Percentiles rank a stretch among this genome's conserved stretches.
phyloP scores from a whole-genome alignment of 257 asterid species.

The Fraxinus cuspidata region DNA sequence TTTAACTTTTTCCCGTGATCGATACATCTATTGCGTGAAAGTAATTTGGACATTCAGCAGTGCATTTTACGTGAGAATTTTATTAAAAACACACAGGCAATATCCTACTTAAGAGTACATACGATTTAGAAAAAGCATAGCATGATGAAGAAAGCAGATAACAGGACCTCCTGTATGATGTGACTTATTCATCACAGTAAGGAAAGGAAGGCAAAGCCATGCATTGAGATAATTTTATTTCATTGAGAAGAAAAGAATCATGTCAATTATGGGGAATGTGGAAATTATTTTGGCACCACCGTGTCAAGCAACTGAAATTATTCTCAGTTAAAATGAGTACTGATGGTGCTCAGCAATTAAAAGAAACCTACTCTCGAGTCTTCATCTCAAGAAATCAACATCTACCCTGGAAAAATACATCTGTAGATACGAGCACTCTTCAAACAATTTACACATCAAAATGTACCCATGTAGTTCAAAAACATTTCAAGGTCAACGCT shows the following conservation, averaged over 20 bases:
- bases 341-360: background rate
- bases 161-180: background rate
- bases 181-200: background rate
- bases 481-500: background rate
- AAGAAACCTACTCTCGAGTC: background rate
- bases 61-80: no score
- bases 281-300: background rate
- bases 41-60: background rate
- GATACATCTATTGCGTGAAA: background rate
- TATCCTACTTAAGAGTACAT: background rate
- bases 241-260: background rate
- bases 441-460: background rate
- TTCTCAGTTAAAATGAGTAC: background rate
- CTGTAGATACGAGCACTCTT: background rate
- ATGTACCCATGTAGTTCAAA: background rate
- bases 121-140: background rate
- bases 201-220: background rate
- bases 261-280: background rate
- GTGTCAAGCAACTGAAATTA: background rate
- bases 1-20: background rate
- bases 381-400: background rate
- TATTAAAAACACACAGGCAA: background rate
- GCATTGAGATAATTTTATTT: background rate
- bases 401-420: background rate
- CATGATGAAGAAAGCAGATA: background rate